A percentile compares a stretch with the other conserved stretches of the same genome.
Conservation (phyloP, 495 filamentous ascomycete species). For the Trichoderma gamsii region DNA sequence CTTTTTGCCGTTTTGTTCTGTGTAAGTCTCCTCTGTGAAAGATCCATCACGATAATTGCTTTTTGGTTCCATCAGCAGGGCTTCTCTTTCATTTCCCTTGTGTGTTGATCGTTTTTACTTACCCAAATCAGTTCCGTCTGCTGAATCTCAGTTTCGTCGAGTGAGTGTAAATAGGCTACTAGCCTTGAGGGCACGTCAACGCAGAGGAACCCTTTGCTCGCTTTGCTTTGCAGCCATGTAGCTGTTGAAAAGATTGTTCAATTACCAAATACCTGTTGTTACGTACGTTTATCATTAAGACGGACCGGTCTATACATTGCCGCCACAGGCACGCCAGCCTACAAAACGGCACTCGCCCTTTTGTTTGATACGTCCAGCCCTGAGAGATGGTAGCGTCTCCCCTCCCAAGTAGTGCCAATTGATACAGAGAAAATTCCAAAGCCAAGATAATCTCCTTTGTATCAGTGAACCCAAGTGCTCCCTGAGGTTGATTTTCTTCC, state of each 20-base stretch:
- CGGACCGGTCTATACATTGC: not conserved
- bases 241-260: not conserved
- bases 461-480: slow-evolving; percentile 31
- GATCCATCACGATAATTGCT: not conserved
- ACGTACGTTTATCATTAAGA: slow-evolving; percentile 5
- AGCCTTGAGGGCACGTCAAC: too few relatives aligned
- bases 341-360: not conserved
- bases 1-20: not conserved
- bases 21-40: not conserved
- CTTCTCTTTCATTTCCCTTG: too few relatives aligned
- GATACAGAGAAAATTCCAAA: not conserved
- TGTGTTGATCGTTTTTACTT: too few relatives aligned
- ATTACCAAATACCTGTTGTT: not conserved
- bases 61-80: not conserved
- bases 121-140: too few relatives aligned
- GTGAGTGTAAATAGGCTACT: too few relatives aligned
- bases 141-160: too few relatives aligned
- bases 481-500: slow-evolving; percentile 38
- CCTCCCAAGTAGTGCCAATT: not conserved
- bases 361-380: not conserved
- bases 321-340: not conserved
- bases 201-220: too few relatives aligned
- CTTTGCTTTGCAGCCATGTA: not conserved
- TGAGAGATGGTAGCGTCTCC: not conserved
- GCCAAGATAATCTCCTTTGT: not conserved